Evolutionary conservation across 805 yeast species (phyloP), one percentile per base, ranked within the genome.

Genomic region (Huiozyma naganishii): DNA sequence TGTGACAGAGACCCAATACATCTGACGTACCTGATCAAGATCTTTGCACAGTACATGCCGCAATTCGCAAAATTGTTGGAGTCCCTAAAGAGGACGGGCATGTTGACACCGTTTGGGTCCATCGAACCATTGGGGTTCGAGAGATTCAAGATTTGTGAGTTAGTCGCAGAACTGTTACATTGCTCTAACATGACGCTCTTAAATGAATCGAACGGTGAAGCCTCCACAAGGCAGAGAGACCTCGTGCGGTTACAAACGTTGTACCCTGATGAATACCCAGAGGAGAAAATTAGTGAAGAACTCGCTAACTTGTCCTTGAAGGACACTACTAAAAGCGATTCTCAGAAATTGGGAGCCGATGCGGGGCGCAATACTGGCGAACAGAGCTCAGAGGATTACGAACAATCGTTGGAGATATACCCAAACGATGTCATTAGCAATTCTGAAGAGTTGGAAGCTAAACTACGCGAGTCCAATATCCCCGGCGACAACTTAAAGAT

Each of bases 131-230:
- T 90, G 29, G 98, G 98, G 1, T 85, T 90, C 62, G 95, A 90
- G 54, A 74, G 94, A 52, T 92, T 92, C 66, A 85, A 89, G 55
- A 75, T 92, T 17, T 83, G 96, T 52, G 98, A 90, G 65, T 71
- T 90, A 35, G 80, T 90, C 35, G 97, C 97, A 0, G 98, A 90
- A 58, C 70, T 90, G 37, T 70, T 90, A 43, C 97, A 92, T 64
- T 90, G 98, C 59, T 86, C 96, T n/a, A 92, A 92, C 64, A 90
- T 90, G 95, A 84, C 85, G 1, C 69, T 92, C 29, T 72, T 90
- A 45, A 92, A 89, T 61, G 89, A 89, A 46, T 76, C 74, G 29
- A 69, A 73, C 32, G 88, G 90, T 41, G 80, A 86, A 58, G 68
- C 69, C 40, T 71, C 86, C 29, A 76, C 87, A 27, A 61, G 67